Conservation (phyloP, 495 filamentous ascomycete species). For the Sordaria brevicollis region DNA sequence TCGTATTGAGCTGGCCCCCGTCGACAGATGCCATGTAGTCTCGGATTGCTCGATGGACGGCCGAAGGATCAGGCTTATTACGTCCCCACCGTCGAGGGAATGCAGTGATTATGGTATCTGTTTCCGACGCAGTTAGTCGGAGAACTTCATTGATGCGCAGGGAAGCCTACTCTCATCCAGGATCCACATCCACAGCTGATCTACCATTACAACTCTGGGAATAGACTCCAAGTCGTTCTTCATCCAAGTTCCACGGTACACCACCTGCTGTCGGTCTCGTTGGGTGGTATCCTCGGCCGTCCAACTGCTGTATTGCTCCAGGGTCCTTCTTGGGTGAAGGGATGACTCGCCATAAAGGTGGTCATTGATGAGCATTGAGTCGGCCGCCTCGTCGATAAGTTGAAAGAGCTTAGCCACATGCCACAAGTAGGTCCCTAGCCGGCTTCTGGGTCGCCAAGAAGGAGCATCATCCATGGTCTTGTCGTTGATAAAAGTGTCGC, state of each 20-base stretch:
- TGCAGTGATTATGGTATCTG: constrained; percentile 52
- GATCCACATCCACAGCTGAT: constrained; percentile 68
- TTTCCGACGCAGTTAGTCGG: not conserved
- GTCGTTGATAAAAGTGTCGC: not conserved
- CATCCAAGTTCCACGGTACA: constrained; percentile 11
- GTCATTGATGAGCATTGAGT: constrained; percentile 15
- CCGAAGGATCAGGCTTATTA: constrained; percentile 57
- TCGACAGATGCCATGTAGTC: constrained; percentile 27
- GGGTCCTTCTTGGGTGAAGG: constrained; percentile 8
- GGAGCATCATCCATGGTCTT: constrained; percentile 2
- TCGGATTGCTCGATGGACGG: constrained; percentile 45
- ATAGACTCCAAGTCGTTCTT: constrained; percentile 21
- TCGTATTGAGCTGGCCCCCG: constrained; percentile 46
- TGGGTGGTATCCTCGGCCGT: constrained; percentile 11
- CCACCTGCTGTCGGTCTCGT: constrained; percentile 13
- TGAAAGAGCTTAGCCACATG: constrained; percentile 15
- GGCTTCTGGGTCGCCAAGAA: constrained; percentile 13
- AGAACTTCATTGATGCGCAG: not conserved
- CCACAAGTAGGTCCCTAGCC: constrained; percentile 15
- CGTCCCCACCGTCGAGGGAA: constrained; percentile 61
- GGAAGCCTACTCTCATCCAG: constrained; percentile 34
- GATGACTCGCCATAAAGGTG: constrained; percentile 13
- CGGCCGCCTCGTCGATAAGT: constrained; percentile 19
- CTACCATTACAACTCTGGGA: constrained; percentile 65
- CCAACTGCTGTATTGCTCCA: constrained; percentile 16